Evolutionary conservation across 208 protist species (phyloP), one percentile per base, ranked within the genome.

Genomic region (Trypanosoma lewisi): DNA sequence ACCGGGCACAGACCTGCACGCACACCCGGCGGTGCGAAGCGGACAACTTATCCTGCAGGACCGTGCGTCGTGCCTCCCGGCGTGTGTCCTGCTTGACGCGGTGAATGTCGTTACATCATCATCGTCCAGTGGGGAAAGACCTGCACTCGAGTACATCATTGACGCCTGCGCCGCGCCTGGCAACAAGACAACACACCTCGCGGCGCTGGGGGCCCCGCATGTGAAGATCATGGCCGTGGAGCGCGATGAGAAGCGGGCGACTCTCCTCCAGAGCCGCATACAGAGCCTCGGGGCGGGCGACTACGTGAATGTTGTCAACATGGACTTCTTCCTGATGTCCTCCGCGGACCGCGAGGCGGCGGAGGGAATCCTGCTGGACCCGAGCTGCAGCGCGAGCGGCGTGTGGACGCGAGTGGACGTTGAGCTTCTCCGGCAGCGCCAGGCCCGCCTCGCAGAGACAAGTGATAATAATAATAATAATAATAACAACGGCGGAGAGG

Each of bases 141-240:
- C 42, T 53, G 77, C 86, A 27, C 61, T 92, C 23, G 84, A 93
- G 73, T 89, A 93, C 67, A 69, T 97, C 3, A 63, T 97, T 19
- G 93, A 97, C 60, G 91, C 91, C 21, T 96, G 91, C 28, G 89
- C 93, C 2, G 91, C 93, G 11, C 93, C 93, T 11, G 93, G 93
- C 28, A 97, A 97, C 73, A 97, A 97, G 60, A 97, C 93, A 6
- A 91, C 82, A 21, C 86, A 95, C 45, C 72, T 96, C 4, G 87
- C 91, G 0, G 90, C 93, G 1, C 48, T 95, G 0, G 85, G 87
- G 8, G 73, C 63, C 6, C 75, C 75, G 8, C 11, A 67, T 19
- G 61, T 94, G 8, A 89, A 92, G 56, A 83, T 97, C 9, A 91
- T 94, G 82, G 91, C 93, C 2, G 77, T 84, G 14, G 93, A 97